Base-by-base conservation (phyloP, 208 protist species). In the Tritrichomonas musculus region DNA sequence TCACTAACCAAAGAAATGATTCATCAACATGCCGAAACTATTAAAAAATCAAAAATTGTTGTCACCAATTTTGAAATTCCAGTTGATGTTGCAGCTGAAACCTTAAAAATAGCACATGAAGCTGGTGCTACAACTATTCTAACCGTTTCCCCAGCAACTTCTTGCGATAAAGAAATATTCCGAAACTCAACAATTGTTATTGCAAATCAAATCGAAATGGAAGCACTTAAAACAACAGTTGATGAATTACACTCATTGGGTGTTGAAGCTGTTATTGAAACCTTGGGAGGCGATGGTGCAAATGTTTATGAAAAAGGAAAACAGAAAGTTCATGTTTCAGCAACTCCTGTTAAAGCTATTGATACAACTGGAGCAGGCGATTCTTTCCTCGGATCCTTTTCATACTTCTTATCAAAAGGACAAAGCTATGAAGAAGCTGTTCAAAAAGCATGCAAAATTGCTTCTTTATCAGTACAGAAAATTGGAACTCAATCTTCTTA, bases 21-120 rank as follows among this genome's bases (percentile, higher is more conserved):
- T 2, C 4, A 53, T 33, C 1, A 84, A 20, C 20, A 47, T 4
- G 11, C 11, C 4, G 73, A 84, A 9, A 84, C 49, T 13, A 11
- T 84, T n/a, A 47, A 5, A 22, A 33, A 53, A 3, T 39, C 25
- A 11, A 49, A 84, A 44, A 39, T 39, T 44, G 17, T 84, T 13
- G 44, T 84, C 44, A 84, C 73, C 3, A 84, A 53, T n/a, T 84
- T 84, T 53, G 73, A 84, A 53, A 53, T 84, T 0, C 73, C 73
- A n/a, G 11, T 84, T 47, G 36, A 49, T n/a, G 13, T 9, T 47
- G 11, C 44, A 11, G 20, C n/a, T 4, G 73, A 84, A 53, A n/a
- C n/a, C 30, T n/a, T 84, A 2, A 84, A 84, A n/a, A 53, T 53
- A 11, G 33, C 73, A 25, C 36, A 44, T 20, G 13, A 84, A 30